Evolutionary conservation across 805 yeast genomes (phyloP), one percentile per base, ranked within the genome.

Genomic region (Schizosaccharomyces octosporus): DNA sequence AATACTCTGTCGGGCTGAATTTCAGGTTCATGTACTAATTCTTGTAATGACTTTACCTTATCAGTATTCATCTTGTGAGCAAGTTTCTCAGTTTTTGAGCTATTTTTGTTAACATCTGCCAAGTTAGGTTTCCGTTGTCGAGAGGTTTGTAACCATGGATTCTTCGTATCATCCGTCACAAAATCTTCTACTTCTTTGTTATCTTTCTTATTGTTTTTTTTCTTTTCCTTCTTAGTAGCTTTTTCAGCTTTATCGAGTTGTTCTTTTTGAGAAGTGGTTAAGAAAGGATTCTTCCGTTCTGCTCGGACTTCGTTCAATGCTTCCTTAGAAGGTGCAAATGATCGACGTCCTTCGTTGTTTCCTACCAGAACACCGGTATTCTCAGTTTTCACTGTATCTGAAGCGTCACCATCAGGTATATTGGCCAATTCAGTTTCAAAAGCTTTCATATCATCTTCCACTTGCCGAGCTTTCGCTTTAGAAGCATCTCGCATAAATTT

Each of bases 401-500:
- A 45, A 19, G 27, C 27, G 29, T 51, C 36, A 4, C 63, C 64
- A 24, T 63, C 62, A n/a, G 60, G 59, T 32, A 62, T 58, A 32
- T 65, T 58, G 11, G 60, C 62, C 63, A 59, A 48, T 27, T 36
- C 48, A 29, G 64, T 67, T 41, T 57, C 60, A n/a, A 57, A 57
- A 17, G 15, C 48, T 36, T 57, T 24, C 48, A 57, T 36, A 13
- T 65, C 68, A 5, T 60, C 60, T 5, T 62, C 64, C 11, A 61
- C 67, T 13, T 62, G 62, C 48, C 74, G 72, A 48, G 73, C 69
- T n/a, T 72, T 72, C 11, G 73, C 68, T 3, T 81, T 78, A 64
- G 84, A 95, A 1, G 97, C 97, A 63, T 84, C 84, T 65, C 78
- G 83, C 97, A 90, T 90, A 71, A 90, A 90, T 66, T 89, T 95